Percentiles rank a stretch among this genome's conserved stretches.
Evolutionary conservation across 1,284 basidiomycete species (phyloP).

Genomic region (Cryptococcus depauperatus): DNA sequence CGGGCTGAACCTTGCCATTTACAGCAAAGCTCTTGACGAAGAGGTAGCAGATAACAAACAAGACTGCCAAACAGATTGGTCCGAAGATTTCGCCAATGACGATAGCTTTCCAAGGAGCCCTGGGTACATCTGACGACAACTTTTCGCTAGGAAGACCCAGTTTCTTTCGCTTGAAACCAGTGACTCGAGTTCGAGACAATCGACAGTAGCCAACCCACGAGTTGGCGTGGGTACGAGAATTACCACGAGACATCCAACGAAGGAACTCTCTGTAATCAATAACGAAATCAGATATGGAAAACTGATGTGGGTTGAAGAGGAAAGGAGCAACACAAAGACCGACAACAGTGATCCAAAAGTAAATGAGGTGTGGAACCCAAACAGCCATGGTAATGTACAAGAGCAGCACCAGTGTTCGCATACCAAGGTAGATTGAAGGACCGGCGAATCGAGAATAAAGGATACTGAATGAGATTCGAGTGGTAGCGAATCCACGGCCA

Average conservation of each 20-base stretch:
- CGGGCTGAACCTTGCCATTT: conserved; percentile 52
- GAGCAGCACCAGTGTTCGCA: conserved; percentile 79
- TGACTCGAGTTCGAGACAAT: conserved; percentile 86
- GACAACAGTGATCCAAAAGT: conserved; percentile 89
- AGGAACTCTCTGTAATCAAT: conserved; percentile 95
- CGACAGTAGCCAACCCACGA: conserved; percentile 98
- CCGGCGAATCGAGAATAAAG: conserved; percentile 93
- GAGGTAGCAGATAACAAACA: conserved; percentile 84
- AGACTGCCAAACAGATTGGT: conserved; percentile 69
- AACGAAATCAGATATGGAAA: conserved; percentile 87
- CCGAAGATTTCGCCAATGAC: conserved; percentile 79
- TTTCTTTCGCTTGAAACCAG: conserved; percentile 94
- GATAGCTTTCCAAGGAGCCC: conserved; percentile 82
- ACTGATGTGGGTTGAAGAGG: conserved; percentile 95
- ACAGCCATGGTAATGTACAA: conserved; percentile 82
- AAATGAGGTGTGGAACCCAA: conserved; percentile 84
- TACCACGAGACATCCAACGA: conserved; percentile 94
- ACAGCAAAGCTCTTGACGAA: conserved; percentile 57
- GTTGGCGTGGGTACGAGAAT: conserved; percentile 90
- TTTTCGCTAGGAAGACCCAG: conserved; percentile 92
- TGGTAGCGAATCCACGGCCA: conserved; percentile 94
- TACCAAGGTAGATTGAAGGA: conserved; percentile 90
- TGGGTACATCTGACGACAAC: conserved; percentile 80
- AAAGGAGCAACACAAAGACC: conserved; percentile 86
- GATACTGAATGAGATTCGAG: conserved; percentile 83